Evolutionary conservation across 331 rosid species (phyloP).

Genomic region (Acacia concinna): DNA sequence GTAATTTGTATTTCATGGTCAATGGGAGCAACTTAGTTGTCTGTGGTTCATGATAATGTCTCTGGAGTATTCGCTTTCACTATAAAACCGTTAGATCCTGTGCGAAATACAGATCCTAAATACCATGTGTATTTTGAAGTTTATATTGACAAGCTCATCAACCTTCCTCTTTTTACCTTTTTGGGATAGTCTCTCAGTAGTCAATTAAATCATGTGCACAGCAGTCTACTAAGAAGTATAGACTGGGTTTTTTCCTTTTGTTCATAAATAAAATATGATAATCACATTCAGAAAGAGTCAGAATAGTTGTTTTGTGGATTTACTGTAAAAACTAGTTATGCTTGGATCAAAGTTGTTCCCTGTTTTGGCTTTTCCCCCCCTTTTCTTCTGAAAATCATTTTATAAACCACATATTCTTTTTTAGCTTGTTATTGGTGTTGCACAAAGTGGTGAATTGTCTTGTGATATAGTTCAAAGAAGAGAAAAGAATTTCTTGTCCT

Average conservation of each 20-base stretch:
- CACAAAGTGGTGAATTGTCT: conserved; percentile 32
- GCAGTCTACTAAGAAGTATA: background rate
- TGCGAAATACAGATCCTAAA: background rate
- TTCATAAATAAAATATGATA: background rate
- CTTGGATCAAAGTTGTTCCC: background rate
- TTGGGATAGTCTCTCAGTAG: background rate
- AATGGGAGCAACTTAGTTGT: background rate
- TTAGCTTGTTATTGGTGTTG: background rate
- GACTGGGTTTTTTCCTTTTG: background rate
- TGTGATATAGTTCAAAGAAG: conserved; percentile 66
- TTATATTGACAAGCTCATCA: background rate
- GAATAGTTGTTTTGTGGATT: background rate
- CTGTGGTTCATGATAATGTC: background rate
- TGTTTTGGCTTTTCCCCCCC: background rate
- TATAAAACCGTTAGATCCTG: background rate
- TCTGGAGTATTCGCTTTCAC: background rate
- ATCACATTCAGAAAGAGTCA: background rate
- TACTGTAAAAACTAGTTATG: background rate
- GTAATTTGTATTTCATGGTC: background rate
- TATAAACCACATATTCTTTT: conserved; percentile 1
- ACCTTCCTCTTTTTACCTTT: background rate
- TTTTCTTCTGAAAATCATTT: background rate
- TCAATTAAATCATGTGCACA: background rate
- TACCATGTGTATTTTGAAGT: background rate
- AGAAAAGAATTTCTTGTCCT: conserved; percentile 91